Conservation (phyloP, 352 stramenopile species). For the Globisporangium lucens region DNA sequence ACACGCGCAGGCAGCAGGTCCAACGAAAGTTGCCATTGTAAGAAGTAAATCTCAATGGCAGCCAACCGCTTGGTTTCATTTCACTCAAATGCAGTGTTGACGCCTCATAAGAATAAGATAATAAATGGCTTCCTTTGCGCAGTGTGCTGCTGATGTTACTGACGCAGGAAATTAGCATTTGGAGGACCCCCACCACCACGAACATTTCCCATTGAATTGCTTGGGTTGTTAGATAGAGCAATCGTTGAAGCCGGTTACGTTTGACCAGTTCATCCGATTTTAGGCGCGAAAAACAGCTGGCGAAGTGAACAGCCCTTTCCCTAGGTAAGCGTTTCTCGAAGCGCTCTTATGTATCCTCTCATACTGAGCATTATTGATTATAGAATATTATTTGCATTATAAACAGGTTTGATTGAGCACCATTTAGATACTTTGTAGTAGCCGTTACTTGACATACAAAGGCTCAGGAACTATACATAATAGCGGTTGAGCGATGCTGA, state of each 20-base stretch:
- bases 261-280: background rate
- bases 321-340: background rate
- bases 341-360: background rate
- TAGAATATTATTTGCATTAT: background rate
- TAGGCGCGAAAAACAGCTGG: constrained; percentile 6
- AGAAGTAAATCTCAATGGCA: background rate
- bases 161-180: background rate
- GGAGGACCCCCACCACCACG: background rate
- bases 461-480: background rate
- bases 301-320: background rate
- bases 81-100: too few species aligned
- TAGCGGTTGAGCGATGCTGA: background rate
- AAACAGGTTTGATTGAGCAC: background rate
- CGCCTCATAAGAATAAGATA: background rate
- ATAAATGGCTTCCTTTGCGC: background rate
- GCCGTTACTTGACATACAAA: background rate
- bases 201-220: background rate
- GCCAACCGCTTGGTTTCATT: background rate
- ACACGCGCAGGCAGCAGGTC: background rate
- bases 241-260: background rate
- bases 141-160: background rate
- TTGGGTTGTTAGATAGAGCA: background rate
- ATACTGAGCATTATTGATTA: background rate
- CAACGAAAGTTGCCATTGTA: background rate
- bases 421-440: background rate